Evolutionary conservation across 176 grass and related monocot genomes (phyloP).

Genomic region (Musa schizocarpa): DNA sequence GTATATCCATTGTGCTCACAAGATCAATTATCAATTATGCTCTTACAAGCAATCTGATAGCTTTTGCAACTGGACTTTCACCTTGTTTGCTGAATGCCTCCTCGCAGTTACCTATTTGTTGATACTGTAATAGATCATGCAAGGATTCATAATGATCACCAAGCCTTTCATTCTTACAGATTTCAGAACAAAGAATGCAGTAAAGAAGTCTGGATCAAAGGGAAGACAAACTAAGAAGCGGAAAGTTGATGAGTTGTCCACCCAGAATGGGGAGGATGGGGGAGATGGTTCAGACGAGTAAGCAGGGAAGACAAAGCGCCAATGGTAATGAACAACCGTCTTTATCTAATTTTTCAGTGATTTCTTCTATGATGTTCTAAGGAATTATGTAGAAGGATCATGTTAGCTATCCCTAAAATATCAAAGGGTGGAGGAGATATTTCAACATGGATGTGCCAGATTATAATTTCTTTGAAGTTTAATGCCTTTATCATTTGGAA

Average conservation of each 20-base stretch:
- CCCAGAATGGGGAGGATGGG: background rate
- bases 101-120: background rate
- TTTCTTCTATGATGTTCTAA: slow-evolving; percentile 28
- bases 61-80: background rate
- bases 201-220: slow-evolving; percentile 4
- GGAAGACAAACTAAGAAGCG: slow-evolving; percentile 7
- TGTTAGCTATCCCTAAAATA: too few species aligned
- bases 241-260: background rate
- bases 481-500: too few species aligned
- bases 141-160: slow-evolving; percentile 2
- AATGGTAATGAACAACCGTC: background rate
- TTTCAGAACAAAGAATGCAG: slow-evolving; percentile 13
- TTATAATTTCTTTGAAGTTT: too few species aligned
- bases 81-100: background rate
- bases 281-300: background rate
- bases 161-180: slow-evolving; percentile 6
- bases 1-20: background rate
- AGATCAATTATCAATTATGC: background rate
- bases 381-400: too few species aligned
- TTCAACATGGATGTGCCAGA: too few species aligned
- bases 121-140: background rate
- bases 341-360: background rate
- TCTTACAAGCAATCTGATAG: background rate
- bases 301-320: background rate
- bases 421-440: too few species aligned